Base-by-base conservation (phyloP, 805 yeast genomes). In the Metschnikowia chrysomelidarum region DNA sequence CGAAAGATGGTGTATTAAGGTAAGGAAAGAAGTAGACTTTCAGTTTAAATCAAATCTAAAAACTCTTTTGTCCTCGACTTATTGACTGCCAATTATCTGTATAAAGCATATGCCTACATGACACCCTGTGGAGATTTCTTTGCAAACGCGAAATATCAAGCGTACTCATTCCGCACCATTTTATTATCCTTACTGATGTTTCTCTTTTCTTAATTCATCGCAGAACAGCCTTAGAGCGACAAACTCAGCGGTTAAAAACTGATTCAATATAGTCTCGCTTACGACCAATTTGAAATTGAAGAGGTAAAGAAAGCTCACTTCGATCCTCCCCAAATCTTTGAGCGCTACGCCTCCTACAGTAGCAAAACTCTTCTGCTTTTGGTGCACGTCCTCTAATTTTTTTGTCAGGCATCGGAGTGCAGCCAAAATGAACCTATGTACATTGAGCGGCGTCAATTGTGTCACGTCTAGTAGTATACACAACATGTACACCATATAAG, bases 211-310 rank as follows among this genome's bases (percentile, higher is more conserved):
- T 13, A 32, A n/a, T 3, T 32, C 36, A 30, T 45, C 24, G 14
- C 40, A 41, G 40, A 60, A 64, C 14, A 41, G 47, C 27, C 62
- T 50, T 38, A 67, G 53, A 6, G 57, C 56, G 12, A 54, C 47
- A 39, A 62, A 63, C 24, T 56, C 60, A 19, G 58, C 57, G 7
- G 48, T 46, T 38, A 67, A 52, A 36, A 58, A 66, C 25, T 60
- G 51, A 39, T 56, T 47, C 34, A 69, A 46, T 12, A 56, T 46
- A 22, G 46, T 44, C 42, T 57, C 56, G 38, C 71, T 71, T 6
- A 72, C 69, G 27, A 64, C 67, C 37, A 78, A 54, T 30, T 73
- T 69, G 51, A 75, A 77, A 48, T 75, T 71, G 32, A 72, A 41
- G 29, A 76, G 49, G 45, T 71, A 73, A 38, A 78, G 53, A 24